Evolutionary conservation across 345 rosid species (phyloP), one percentile per base, ranked within the genome.

Genomic region (Gossypium mustelinum): DNA sequence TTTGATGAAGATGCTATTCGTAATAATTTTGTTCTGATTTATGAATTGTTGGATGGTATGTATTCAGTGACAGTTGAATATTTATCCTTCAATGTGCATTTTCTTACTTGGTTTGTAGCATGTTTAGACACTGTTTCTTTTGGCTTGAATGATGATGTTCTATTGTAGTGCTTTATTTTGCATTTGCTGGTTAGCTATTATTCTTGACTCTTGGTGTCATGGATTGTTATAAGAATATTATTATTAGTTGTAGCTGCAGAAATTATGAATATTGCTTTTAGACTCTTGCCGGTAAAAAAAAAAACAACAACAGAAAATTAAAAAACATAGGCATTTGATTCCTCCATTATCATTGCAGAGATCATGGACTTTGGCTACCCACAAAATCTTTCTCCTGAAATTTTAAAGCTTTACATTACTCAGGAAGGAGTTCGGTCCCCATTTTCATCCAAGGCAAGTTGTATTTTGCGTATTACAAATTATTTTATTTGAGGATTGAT

Each of bases 341-440:
- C 65, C 9, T 59, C 24, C n/a, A 48, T 27, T 34, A 13, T n/a
- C 27, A 67, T 75, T 89, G 82, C 94, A 96, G 99, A 96, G 79
- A 95, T 93, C 72, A 93, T 95, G 98, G 99, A 93, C 83, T 95
- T 95, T 73, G 99, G 99, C 55, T 96, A 92, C 75, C 99, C 98
- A 18, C 99, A 96, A 80, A 96, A 93, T 81, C 93, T 93, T 66
- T 96, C 99, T 60, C 97, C 99, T 56, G 98, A 96, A 86, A 93
- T 96, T 81, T 85, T 96, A 77, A 96, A 96, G 86, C 92, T 96
- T 70, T 96, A 96, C 81, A 93, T 96, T 45, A 96, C 64, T 25
- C 64, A 59, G 64, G 64, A 59, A 59, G 64, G 64, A 59, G 64
- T 59, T 11, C 64, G 64, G 17, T 59, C 64, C 12, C 64, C 64